phyloP scores from a whole-genome alignment of 108 stramenopile species.

The Pseudonitzschia multistriata region DNA sequence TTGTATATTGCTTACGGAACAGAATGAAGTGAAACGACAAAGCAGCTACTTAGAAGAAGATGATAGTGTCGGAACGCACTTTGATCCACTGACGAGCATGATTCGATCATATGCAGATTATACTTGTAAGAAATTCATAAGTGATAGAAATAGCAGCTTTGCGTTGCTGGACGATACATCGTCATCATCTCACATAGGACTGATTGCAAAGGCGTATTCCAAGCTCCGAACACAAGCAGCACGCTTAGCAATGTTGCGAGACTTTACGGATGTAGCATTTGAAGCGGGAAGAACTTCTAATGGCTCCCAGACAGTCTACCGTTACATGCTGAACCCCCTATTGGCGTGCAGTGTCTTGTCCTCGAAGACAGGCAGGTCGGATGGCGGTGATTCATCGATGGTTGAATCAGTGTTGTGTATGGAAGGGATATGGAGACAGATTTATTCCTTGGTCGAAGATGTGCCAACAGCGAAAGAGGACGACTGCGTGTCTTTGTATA shows the following conservation, averaged over 20 bases:
- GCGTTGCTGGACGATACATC: background rate
- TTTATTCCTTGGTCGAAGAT: conserved; percentile 17
- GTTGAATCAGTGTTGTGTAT: conserved; percentile 31
- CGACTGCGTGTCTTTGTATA: background rate
- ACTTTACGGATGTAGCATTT: conserved; percentile 30
- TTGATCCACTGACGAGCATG: conserved; percentile 21
- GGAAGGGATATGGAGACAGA: conserved; percentile 36
- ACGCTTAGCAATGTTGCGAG: conserved; percentile 27
- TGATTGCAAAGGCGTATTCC: conserved; percentile 23
- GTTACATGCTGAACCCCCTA: conserved; percentile 35
- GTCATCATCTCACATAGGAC: background rate
- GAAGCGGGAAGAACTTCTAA: background rate
- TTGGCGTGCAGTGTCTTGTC: conserved; percentile 33
- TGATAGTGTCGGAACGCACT: background rate
- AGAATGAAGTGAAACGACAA: background rate
- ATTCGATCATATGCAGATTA: conserved; percentile 24
- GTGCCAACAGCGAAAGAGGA: background rate
- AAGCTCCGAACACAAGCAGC: conserved; percentile 25
- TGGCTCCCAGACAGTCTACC: background rate
- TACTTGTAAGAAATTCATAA: background rate
- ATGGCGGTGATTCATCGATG: background rate
- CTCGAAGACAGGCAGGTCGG: background rate
- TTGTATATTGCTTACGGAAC: conserved; percentile 34
- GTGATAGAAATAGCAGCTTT: background rate
- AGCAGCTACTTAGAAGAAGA: background rate